Evolutionary conservation across 371 early-diverging fungal genomes (phyloP), one percentile per base, ranked within the genome.

Genomic region (Zopfochytrium polystomum): DNA sequence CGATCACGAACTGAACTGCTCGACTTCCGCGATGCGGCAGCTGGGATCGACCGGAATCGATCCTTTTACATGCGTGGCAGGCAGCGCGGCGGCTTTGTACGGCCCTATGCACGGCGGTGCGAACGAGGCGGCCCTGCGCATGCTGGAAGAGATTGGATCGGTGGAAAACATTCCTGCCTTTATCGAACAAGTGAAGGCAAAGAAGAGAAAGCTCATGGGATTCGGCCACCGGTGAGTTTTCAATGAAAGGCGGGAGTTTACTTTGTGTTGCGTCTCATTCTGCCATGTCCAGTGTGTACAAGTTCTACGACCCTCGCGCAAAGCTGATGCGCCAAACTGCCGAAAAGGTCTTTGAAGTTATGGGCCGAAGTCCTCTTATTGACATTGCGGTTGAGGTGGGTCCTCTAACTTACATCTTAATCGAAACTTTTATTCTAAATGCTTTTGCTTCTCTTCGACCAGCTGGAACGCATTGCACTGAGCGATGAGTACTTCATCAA

Each of bases 1-100:
- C 26, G 84, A 84, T 65, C 79, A 78, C 50, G 79, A 74, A 38
- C 60, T 72, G 48, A 75, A 72, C 58, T 86, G 85, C 67, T 75
- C 77, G 23, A 86, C 87, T 7, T 83, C 85, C 13, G 85, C 87
- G 7, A 84, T 86, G 83, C 70, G 87, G 32, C 85, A 86, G 55
- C 76, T 85, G 65, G 81, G 81, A 4, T 76, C 78, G 5, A 76
- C 81, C 2, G 72, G 71, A 31, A 78, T 83, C 32, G 85, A 85
- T 68, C 85, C 87, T n/a, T 86, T 79, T 59, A 73, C 30, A 20
- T 54, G 63, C 42, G 48, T 57, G 38, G 56, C 58, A 23, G 79
- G 74, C 25, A 73, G 73, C 11, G 67, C 78, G 2, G 62, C 80
- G 22, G 81, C 81, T 1, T 59, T 81, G 50, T 85, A 85, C 58